A percentile compares a stretch with the other conserved stretches of the same genome.
Evolutionary conservation across 768 basidiomycete genomes (phyloP).

Genomic region (Tremella fuciformis): DNA sequence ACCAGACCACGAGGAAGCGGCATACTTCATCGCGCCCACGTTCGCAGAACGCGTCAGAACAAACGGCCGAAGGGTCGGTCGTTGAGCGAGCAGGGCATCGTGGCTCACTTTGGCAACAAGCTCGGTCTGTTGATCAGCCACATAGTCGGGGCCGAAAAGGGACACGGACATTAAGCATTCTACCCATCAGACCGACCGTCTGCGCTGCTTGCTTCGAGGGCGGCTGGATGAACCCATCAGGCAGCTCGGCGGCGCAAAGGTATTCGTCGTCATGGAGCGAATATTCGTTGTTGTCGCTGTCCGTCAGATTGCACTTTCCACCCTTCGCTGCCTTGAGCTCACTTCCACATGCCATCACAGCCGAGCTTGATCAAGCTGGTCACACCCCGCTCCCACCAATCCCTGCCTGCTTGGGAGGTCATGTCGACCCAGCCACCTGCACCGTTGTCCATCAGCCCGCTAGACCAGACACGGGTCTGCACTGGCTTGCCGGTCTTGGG

Average conservation of each 20-base stretch:
- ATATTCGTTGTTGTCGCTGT: constrained; percentile 52
- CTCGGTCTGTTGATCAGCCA: constrained; percentile 25
- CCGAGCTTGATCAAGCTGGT: constrained; percentile 41
- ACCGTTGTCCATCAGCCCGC: constrained; percentile 38
- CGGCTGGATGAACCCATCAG: constrained; percentile 18
- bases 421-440: constrained; percentile 50
- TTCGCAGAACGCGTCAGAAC: constrained; percentile 50
- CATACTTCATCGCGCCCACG: constrained; percentile 48
- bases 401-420: constrained; percentile 36
- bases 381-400: constrained; percentile 51
- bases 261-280: constrained; percentile 43
- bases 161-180: constrained; percentile 42
- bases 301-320: background rate
- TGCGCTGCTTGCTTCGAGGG: constrained; percentile 15
- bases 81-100: constrained; percentile 28
- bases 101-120: constrained; percentile 39
- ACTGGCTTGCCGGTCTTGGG: constrained; percentile 31
- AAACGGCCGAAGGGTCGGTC: constrained; percentile 41
- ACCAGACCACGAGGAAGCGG: constrained; percentile 46
- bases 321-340: constrained; percentile 17
- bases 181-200: constrained; percentile 40
- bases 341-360: constrained; percentile 51
- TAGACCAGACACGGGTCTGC: constrained; percentile 44
- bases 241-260: constrained; percentile 24
- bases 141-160: constrained; percentile 10